Evolutionary conservation across 2,329 filamentous ascomycete genomes (phyloP), one percentile per base, ranked within the genome.

Genomic region (Colletotrichum phormii): DNA sequence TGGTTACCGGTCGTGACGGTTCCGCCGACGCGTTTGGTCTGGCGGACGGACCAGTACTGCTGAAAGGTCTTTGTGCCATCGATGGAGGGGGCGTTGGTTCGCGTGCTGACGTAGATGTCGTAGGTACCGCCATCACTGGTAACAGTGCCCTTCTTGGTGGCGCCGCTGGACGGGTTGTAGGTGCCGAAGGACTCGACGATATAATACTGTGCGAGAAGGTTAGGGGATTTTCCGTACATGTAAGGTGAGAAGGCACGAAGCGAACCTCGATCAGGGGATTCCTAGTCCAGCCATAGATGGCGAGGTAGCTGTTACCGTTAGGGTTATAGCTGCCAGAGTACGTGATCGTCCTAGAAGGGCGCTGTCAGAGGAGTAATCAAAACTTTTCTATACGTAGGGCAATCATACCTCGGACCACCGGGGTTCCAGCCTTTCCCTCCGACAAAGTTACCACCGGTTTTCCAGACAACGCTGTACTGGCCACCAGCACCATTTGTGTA

Each of bases 351-450:
- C 77, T 78, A 29, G 7, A 2, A 26, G 26, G 26, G 4, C 4
- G 26, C 37, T 1, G 65, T n/a, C 31, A 24, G 26, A 0, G 0
- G 0, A n/a, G 18, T 12, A 2, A 71, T 70, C 70, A 64, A n/a
- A 4, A 13, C 1, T 26, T 4, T 8, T 7, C 1, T n/a, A 18
- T 3, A 2, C 1, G 2, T 29, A 9, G 24, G 18, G 4, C 1
- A 8, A 51, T 73, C 81, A 71, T 83, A 89, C 87, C 86, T 82
- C 24, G 82, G 80, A 71, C 79, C 81, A 65, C 88, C 89, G 22
- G 88, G 85, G 68, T 85, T 85, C 88, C 89, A 90, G 51, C 89
- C 89, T 80, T 90, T 90, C 37, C 89, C 89, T 71, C 83, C 87
- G 37, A 89, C 88, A 58, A 89, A 86, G 82, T 90, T 88, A 42